Conservation (phyloP, 495 filamentous ascomycete species). For the Penicillium cosmopolitanum region DNA sequence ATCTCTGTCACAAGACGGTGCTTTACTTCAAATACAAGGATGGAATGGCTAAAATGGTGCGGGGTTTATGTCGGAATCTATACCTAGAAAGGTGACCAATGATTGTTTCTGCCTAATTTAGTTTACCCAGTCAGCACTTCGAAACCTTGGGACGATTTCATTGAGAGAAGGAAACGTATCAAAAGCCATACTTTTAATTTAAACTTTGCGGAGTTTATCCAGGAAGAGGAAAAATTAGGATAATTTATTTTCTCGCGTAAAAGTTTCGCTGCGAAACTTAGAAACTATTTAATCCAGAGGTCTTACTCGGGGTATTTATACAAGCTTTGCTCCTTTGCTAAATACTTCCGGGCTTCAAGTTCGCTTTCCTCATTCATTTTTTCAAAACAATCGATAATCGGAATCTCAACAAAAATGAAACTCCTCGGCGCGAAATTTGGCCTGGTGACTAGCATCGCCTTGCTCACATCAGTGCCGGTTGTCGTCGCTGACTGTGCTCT, state of each 20-base stretch:
- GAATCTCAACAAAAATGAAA: slow-evolving; percentile 12
- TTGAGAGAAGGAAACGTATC: neutral
- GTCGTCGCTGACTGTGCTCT: slow-evolving; percentile 48
- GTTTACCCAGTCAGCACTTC: slow-evolving; percentile 9
- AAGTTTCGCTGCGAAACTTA: too few relatives aligned
- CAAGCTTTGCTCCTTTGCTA: too few relatives aligned
- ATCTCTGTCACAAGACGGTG: neutral
- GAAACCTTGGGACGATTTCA: neutral
- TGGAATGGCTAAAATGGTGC: neutral
- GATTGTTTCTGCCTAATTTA: slow-evolving; percentile 15
- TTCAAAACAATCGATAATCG: slow-evolving; percentile 9
- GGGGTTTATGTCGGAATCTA: neutral
- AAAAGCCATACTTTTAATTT: neutral
- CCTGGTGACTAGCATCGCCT: slow-evolving; percentile 12
- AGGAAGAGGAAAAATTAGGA: neutral
- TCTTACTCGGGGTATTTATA: too few relatives aligned
- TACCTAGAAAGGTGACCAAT: slow-evolving; percentile 11
- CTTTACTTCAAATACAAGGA: neutral
- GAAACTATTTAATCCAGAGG: too few relatives aligned
- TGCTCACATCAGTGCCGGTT: slow-evolving; percentile 18
- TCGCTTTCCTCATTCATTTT: too few relatives aligned
- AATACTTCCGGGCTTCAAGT: too few relatives aligned
- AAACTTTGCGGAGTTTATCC: slow-evolving; percentile 6
- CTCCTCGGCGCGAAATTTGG: neutral
- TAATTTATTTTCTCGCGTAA: too few relatives aligned